Conservation (phyloP, 306 rosid genomes). For the Lathyrus aphaca region DNA sequence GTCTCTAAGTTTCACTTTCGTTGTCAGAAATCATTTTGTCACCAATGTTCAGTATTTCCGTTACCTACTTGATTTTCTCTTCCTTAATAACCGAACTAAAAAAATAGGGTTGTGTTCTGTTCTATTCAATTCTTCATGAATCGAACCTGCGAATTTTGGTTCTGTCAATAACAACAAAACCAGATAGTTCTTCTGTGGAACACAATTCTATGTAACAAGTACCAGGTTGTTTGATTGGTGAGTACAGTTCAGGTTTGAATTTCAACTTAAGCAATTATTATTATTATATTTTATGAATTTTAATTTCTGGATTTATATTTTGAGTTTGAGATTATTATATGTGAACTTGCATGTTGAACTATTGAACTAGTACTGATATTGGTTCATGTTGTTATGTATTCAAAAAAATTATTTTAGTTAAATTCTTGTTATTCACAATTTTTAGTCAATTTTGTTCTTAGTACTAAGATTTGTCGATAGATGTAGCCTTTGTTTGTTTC, state of each 20-base stretch:
- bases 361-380: constrained; percentile 29
- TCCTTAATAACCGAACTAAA: constrained; percentile 33
- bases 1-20: constrained; percentile 19
- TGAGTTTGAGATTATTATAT: constrained; percentile 26
- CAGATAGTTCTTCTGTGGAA: constrained; percentile 31
- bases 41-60: constrained; percentile 18
- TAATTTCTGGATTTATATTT: constrained; percentile 30
- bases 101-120: constrained; percentile 1
- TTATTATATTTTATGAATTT: not conserved
- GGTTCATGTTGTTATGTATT: constrained; percentile 17
- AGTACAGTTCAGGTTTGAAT: constrained; percentile 26
- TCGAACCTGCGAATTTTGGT: constrained; percentile 28
- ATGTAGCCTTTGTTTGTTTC: not conserved
- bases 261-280: constrained; percentile 8
- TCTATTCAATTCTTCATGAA: constrained; percentile 6
- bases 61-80: constrained; percentile 41
- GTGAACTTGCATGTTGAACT: constrained; percentile 25
- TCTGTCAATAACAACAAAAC: constrained; percentile 36
- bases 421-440: not conserved
- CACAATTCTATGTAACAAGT: constrained; percentile 32
- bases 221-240: constrained; percentile 24
- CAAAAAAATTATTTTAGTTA: not conserved
- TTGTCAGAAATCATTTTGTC: constrained; percentile 32
- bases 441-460: not conserved
- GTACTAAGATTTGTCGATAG: not conserved